phyloP scores from a whole-genome alignment of 108 stramenopile species.

The Bacterosira constricta region DNA sequence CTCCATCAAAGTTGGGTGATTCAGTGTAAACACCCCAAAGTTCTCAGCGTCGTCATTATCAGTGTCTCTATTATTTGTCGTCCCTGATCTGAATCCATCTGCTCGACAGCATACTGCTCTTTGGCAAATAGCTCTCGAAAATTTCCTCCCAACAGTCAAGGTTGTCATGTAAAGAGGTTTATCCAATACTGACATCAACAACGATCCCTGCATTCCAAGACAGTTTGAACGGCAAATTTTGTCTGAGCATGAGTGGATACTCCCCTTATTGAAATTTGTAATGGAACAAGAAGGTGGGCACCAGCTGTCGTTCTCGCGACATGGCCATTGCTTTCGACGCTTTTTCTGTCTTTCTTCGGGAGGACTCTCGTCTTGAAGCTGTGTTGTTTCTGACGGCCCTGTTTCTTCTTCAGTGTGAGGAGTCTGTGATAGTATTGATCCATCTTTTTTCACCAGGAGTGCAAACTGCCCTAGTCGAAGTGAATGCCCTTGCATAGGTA shows the following conservation, averaged over 20 bases:
- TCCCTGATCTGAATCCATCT: slow-evolving; percentile 19
- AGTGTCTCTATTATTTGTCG: not conserved
- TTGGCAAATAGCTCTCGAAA: slow-evolving; percentile 63
- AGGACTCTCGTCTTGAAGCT: not conserved
- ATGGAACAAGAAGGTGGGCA: slow-evolving; percentile 86
- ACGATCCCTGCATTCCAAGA: slow-evolving; percentile 80
- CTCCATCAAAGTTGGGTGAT: slow-evolving; percentile 84
- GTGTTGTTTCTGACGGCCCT: not conserved
- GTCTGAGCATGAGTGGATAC: slow-evolving; percentile 74
- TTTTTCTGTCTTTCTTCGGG: slow-evolving; percentile 4
- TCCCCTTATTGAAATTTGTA: slow-evolving; percentile 45
- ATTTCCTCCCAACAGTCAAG: slow-evolving; percentile 83
- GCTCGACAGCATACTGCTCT: slow-evolving; percentile 87
- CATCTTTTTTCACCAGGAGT: slow-evolving; percentile 76
- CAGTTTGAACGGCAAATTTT: slow-evolving; percentile 86
- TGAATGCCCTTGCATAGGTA: slow-evolving; percentile 63
- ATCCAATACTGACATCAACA: slow-evolving; percentile 63
- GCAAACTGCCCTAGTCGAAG: slow-evolving; percentile 77
- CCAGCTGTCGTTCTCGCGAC: slow-evolving; percentile 70
- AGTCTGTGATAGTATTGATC: slow-evolving; percentile 17
- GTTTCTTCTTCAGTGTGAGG: too few relatives aligned
- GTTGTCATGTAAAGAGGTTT: slow-evolving; percentile 64
- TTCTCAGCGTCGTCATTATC: not conserved
- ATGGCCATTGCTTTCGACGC: slow-evolving; percentile 64
- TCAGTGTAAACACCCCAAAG: slow-evolving; percentile 38